Percentiles rank a stretch among this genome's conserved stretches.
These are phyloP conservation scores for Carex pumila DNA, from an alignment of 176 grass and related monocot species.

Conservation along the genomic window DNA sequence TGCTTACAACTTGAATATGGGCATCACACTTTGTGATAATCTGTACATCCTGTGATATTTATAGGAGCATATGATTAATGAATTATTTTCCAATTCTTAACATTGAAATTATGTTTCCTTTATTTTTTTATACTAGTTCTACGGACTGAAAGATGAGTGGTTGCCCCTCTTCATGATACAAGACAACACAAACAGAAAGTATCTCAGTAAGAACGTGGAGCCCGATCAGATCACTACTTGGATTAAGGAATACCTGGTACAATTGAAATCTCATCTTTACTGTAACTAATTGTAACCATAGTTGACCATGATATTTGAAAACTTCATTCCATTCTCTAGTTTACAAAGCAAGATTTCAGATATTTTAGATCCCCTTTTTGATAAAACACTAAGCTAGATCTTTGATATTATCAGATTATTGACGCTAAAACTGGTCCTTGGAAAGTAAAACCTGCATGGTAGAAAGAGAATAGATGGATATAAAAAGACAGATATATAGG, in stretches of 20 bases:
- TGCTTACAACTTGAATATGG: background rate
- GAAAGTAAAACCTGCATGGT: background rate
- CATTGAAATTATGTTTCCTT: conserved; percentile 8
- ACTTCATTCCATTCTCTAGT: background rate
- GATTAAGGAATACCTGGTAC: conserved; percentile 74
- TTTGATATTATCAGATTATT: background rate
- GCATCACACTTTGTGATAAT: background rate
- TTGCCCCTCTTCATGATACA: conserved; percentile 58
- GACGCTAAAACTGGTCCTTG: background rate
- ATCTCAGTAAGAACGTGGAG: conserved; percentile 62
- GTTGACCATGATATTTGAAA: background rate
- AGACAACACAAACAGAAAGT: conserved; percentile 43
- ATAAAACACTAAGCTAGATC: background rate
- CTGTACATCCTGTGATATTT: background rate
- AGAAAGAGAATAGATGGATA: background rate
- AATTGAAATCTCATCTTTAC: conserved; percentile 3
- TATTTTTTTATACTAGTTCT: conserved; percentile 39
- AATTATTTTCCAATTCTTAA: background rate
- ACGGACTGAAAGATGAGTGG: conserved; percentile 66
- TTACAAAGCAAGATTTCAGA: background rate
- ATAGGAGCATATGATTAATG: background rate
- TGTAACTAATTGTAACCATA: background rate
- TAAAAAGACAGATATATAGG: background rate
- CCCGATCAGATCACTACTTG: conserved; percentile 66
- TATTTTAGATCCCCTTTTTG: background rate